Conservation (phyloP, 2,329 filamentous ascomycete genomes). For the Dendrostoma leiphaemia region DNA sequence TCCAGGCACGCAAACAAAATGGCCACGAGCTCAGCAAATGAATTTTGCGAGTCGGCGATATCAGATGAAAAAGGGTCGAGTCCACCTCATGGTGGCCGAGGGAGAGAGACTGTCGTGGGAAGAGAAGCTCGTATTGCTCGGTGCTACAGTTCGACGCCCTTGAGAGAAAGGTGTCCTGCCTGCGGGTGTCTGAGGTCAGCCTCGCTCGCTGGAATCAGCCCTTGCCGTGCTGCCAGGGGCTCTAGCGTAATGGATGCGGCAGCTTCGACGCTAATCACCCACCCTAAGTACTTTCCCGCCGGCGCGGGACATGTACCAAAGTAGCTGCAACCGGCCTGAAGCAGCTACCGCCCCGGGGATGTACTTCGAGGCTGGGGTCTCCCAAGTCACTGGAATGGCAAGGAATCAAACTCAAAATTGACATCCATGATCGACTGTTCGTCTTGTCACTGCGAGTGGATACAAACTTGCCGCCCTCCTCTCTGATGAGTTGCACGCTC, state of each 20-base stretch:
- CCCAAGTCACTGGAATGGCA: neutral
- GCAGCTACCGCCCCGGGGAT: neutral
- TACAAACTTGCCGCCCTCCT: too few relatives aligned
- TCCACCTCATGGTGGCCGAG: slow-evolving; percentile 11
- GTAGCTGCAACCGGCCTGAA: neutral
- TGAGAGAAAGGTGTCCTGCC: slow-evolving; percentile 10
- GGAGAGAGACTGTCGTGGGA: neutral
- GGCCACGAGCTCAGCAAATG: slow-evolving; percentile 3
- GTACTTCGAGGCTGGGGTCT: too few relatives aligned
- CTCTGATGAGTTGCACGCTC: too few relatives aligned
- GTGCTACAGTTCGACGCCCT: slow-evolving; percentile 5
- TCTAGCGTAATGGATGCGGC: neutral
- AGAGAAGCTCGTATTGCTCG: slow-evolving; percentile 7
- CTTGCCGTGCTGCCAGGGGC: neutral
- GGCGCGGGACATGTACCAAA: neutral
- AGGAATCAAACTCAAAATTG: too few relatives aligned
- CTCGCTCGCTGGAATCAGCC: slow-evolving; percentile 15
- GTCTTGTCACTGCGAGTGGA: too few relatives aligned
- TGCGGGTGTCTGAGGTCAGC: slow-evolving; percentile 9
- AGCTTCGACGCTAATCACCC: slow-evolving; percentile 7
- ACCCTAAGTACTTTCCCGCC: neutral
- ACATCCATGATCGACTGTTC: too few relatives aligned
- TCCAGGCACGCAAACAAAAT: slow-evolving; percentile 11
- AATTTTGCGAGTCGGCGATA: slow-evolving; percentile 5
- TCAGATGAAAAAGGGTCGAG: slow-evolving; percentile 11